These are phyloP conservation scores for Aspergillus ostianus DNA, from an alignment of 495 filamentous ascomycete genomes.

Conservation along the genomic window DNA sequence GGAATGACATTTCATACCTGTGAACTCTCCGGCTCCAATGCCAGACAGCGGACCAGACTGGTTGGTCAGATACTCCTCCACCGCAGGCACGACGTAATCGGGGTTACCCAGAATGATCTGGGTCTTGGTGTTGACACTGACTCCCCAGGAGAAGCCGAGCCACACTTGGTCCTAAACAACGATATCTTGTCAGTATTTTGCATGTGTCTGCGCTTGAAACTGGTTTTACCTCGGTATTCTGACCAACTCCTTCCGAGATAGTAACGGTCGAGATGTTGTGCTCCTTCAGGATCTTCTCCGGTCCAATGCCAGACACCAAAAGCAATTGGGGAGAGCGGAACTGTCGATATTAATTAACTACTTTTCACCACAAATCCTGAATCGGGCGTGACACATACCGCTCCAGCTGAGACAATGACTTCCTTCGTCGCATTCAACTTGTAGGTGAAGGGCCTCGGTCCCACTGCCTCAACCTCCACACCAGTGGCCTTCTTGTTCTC, in stretches of 20 bases:
- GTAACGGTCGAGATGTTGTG: neutral
- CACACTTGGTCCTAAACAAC: neutral
- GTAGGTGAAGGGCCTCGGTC: neutral
- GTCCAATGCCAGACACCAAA: neutral
- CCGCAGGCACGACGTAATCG: neutral
- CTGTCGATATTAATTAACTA: too few species aligned
- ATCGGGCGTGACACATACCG: too few species aligned
- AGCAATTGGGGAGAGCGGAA: neutral
- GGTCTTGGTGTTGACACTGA: too few species aligned
- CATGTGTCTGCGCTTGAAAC: neutral
- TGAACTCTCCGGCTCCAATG: too few species aligned
- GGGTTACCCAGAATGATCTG: neutral
- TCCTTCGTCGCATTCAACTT: neutral
- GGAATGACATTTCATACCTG: too few species aligned
- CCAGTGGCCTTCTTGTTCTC: neutral
- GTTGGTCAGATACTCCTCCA: neutral
- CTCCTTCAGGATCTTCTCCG: neutral
- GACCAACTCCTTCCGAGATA: neutral
- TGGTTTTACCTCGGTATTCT: neutral
- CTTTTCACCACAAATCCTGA: too few species aligned
- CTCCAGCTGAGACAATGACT: neutral
- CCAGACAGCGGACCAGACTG: too few species aligned
- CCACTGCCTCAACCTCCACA: neutral
- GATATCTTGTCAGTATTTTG: neutral
- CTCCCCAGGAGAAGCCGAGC: too few species aligned